Base-by-base conservation (phyloP, 345 rosid species). In the Psidium guajava region DNA sequence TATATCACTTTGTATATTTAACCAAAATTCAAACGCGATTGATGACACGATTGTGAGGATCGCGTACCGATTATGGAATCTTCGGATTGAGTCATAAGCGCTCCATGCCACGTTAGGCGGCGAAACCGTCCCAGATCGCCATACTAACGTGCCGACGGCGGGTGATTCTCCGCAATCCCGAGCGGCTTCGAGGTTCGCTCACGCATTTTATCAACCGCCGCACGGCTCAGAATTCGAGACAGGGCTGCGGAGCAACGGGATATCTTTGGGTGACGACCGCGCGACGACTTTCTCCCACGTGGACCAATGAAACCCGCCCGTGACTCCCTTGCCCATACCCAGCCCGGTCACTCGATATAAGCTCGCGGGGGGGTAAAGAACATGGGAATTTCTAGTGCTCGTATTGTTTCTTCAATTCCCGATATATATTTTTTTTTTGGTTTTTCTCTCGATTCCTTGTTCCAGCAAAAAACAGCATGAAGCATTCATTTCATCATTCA, bases 1-100 rank as follows among this genome's bases (percentile, higher is more conserved):
- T 24, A 5, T 0, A 56, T 3, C 13, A 9, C 12, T 10, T 56
- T 24, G 13, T 4, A 22, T 8, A 56, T 56, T 56, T 3, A 1
- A 10, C 4, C 6, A 24, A 4, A 56, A 3, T 8, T 55, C 2
- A 55, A 0, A 21, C 8, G 8, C 21, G 0, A 7, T 22, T 55
- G n/a, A 36, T 24, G 6, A 3, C 59, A 56, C 0, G 24, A 22
- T 56, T 40, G 25, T 24, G 13, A 10, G 27, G 6, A 47, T 47
- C 50, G 8, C 11, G 6, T 7, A 25, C 24, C 16, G 5, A 25
- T 25, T 9, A 57, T 1, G 1, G 1, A 58, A 58, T n/a, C 8
- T n/a, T 3, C 8, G 4, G 0, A 0, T 58, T 3, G 8, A 58
- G 36, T 27, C 10, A 27, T 0, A 1, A 2, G 0, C 15, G 3